Percentiles rank a stretch among this genome's conserved stretches.
Conservation (phyloP, 495 filamentous ascomycete genomes). For the Apodospora peruviana region DNA sequence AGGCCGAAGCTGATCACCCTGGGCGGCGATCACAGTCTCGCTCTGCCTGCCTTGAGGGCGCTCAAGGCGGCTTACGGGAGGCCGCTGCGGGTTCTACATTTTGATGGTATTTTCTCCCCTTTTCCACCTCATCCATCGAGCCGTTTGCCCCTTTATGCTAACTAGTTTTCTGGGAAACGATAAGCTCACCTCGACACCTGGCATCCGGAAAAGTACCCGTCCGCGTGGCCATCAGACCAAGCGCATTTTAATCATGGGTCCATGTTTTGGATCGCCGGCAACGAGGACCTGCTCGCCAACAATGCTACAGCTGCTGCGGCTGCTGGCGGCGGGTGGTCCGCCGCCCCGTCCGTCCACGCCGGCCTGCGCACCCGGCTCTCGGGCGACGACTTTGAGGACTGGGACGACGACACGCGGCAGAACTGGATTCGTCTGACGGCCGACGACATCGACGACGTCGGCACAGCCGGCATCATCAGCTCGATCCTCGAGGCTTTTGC, state of each 20-base stretch:
- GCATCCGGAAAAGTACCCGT: conserved; percentile 74
- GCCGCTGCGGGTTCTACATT: conserved; percentile 75
- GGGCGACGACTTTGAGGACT: conserved; percentile 61
- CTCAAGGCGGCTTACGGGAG: conserved; percentile 63
- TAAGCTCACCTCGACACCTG: conserved; percentile 69
- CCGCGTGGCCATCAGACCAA: conserved; percentile 64
- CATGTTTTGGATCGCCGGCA: conserved; percentile 79
- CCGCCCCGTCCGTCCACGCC: conserved; percentile 63
- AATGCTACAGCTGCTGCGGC: too few species aligned
- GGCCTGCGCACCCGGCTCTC: conserved; percentile 69
- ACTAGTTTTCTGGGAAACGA: not conserved
- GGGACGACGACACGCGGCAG: conserved; percentile 55
- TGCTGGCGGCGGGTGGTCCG: too few species aligned
- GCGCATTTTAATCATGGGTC: conserved; percentile 75
- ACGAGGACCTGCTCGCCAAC: conserved; percentile 68
- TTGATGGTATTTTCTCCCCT: conserved; percentile 50
- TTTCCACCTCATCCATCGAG: conserved; percentile 27
- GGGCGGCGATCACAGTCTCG: conserved; percentile 77
- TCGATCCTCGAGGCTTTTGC: conserved; percentile 41
- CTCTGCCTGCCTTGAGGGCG: conserved; percentile 68
- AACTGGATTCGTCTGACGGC: conserved; percentile 61
- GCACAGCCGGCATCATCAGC: conserved; percentile 52
- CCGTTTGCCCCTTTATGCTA: not conserved
- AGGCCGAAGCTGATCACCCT: conserved; percentile 69
- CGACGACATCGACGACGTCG: conserved; percentile 68